Evolutionary conservation across 345 rosid genomes (phyloP).

Genomic region (Eutrema heterophyllum): DNA sequence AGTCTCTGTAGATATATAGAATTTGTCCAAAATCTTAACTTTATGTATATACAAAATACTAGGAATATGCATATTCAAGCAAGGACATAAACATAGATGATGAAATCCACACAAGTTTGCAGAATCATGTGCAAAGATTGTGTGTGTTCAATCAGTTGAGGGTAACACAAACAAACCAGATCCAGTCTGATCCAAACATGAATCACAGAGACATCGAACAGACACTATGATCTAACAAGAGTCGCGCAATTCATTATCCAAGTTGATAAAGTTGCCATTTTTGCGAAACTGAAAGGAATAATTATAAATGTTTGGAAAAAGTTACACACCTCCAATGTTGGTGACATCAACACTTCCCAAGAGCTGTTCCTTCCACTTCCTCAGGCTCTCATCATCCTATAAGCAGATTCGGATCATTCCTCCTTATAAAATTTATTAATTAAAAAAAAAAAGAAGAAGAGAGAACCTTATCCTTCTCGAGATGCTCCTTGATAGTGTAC

Average conservation of each 20-base stretch:
- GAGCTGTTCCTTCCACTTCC: conserved; percentile 88
- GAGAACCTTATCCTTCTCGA: conserved; percentile 65
- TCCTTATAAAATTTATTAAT: not conserved
- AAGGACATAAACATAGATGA: not conserved
- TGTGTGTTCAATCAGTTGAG: not conserved
- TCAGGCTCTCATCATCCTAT: conserved; percentile 78
- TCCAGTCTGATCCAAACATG: not conserved
- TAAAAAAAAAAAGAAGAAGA: not conserved
- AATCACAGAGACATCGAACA: not conserved
- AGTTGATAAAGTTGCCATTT: not conserved
- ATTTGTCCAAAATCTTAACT: not conserved
- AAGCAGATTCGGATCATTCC: not conserved
- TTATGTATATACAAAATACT: not conserved
- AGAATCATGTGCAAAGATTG: too few species aligned
- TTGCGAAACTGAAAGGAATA: not conserved
- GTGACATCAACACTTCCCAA: conserved; percentile 64
- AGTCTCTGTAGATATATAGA: conserved; percentile 45
- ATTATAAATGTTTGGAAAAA: not conserved
- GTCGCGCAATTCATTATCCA: not conserved
- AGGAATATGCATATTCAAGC: not conserved
- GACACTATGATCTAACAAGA: not conserved
- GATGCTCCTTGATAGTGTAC: conserved; percentile 64
- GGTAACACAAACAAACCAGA: conserved; percentile 1
- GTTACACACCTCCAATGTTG: conserved; percentile 57
- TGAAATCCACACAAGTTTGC: not conserved